Conservation (phyloP, 164 flowering plant genomes). For the Berberis thunbergii region DNA sequence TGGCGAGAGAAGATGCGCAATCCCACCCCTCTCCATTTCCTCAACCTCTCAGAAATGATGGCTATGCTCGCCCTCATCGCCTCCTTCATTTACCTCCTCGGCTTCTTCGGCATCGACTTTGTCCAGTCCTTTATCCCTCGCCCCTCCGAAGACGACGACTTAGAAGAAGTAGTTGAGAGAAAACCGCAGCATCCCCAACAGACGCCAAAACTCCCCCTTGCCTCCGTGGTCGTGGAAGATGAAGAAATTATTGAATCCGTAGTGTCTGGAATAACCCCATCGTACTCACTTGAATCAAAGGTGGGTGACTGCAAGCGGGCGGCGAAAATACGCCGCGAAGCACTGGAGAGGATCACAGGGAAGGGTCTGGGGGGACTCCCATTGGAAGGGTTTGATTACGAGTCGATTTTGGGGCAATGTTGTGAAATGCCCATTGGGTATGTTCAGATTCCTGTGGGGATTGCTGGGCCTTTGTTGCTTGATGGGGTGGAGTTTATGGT, state of each 20-base stretch:
- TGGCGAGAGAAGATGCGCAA: conserved; percentile 83
- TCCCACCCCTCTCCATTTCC: conserved; percentile 62
- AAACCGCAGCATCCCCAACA: neutral
- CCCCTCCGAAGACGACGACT: conserved; percentile 37
- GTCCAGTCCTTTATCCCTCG: conserved; percentile 56
- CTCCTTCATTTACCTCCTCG: conserved; percentile 68
- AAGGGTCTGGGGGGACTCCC: conserved; percentile 58
- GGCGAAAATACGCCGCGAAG: conserved; percentile 65
- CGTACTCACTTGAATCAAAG: conserved; percentile 63
- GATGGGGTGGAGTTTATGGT: conserved; percentile 26
- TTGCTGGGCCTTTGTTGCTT: conserved; percentile 24
- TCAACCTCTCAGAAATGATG: conserved; percentile 44
- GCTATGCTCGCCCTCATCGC: conserved; percentile 59
- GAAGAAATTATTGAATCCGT: conserved; percentile 60
- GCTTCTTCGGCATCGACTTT: conserved; percentile 70
- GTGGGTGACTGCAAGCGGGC: conserved; percentile 80
- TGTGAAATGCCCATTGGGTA: conserved; percentile 44
- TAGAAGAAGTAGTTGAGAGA: conserved; percentile 14
- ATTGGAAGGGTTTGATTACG: conserved; percentile 77
- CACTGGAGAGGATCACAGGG: conserved; percentile 57
- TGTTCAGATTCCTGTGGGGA: conserved; percentile 21
- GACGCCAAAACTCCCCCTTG: too few relatives aligned
- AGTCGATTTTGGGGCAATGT: conserved; percentile 83
- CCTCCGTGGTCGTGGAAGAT: conserved; percentile 28
- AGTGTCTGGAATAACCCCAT: conserved; percentile 46